These are phyloP conservation scores for Ceratobasidium sp. DNA, from an alignment of 1,284 basidiomycete species.

Conservation along the genomic window DNA sequence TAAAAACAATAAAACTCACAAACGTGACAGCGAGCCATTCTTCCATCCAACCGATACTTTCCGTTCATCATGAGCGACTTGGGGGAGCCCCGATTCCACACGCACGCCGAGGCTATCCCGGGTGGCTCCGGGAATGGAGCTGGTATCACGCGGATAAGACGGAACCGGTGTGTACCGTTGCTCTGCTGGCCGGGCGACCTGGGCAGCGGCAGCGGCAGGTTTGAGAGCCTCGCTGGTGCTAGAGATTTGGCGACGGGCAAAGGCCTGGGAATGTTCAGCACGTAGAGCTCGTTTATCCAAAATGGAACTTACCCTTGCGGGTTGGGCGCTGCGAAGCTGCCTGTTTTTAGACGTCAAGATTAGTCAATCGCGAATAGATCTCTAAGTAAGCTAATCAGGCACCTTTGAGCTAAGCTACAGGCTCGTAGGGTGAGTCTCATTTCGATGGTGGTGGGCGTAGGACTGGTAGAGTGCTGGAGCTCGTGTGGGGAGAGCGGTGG, in stretches of 20 bases:
- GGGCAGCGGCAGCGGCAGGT: constrained; percentile 23
- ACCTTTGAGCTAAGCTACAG: constrained; percentile 13
- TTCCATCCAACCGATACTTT: constrained; percentile 79
- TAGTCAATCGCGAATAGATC: not conserved
- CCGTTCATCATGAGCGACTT: constrained; percentile 61
- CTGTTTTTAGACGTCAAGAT: not conserved
- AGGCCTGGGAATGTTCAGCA: constrained; percentile 8
- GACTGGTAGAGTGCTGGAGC: no score
- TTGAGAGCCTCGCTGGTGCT: constrained; percentile 14
- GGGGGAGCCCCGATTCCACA: constrained; percentile 45
- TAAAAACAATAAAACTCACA: constrained; percentile 46
- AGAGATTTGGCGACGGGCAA: constrained; percentile 18
- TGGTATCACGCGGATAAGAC: constrained; percentile 20
- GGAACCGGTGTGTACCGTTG: constrained; percentile 23
- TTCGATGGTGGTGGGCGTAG: not conserved
- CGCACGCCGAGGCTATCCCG: not conserved
- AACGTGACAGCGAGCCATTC: constrained; percentile 48
- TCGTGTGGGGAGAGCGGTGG: constrained; percentile 17
- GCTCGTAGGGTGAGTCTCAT: constrained; percentile 14
- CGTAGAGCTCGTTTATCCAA: not conserved
- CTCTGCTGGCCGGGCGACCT: constrained; percentile 10
- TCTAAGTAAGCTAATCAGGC: no score
- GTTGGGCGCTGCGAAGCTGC: not conserved
- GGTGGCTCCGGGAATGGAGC: constrained; percentile 19
- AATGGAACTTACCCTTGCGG: constrained; percentile 6